These are phyloP conservation scores for Serendipita sp. DNA, from an alignment of 768 basidiomycete species.

Conservation along the genomic window DNA sequence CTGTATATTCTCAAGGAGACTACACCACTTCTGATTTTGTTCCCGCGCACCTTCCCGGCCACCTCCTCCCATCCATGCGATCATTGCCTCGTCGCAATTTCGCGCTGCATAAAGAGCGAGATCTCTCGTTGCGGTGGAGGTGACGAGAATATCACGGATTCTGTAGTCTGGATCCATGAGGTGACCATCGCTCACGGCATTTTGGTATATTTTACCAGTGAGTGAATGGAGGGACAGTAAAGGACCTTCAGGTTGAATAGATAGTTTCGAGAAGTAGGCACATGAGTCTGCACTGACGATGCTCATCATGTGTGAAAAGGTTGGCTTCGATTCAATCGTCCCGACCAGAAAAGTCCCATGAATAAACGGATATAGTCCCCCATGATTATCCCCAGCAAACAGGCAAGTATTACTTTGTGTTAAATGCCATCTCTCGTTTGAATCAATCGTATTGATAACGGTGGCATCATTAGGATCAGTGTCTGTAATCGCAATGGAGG, in stretches of 20 bases:
- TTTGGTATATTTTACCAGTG: background rate
- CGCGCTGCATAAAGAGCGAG: background rate
- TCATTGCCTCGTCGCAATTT: background rate
- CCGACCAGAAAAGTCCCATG: background rate
- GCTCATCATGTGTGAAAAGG: background rate
- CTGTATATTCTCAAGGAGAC: background rate
- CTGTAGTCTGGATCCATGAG: background rate
- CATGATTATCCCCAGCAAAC: slow-evolving; percentile 1
- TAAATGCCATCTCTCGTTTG: background rate
- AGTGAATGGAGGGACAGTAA: background rate
- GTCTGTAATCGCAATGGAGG: background rate
- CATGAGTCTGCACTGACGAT: background rate
- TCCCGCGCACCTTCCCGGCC: background rate
- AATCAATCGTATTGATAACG: background rate
- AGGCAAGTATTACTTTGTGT: slow-evolving; percentile 1
- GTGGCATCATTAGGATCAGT: background rate
- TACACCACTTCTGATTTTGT: background rate
- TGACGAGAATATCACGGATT: background rate
- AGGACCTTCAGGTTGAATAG: background rate
- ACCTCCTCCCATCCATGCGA: slow-evolving; percentile 1
- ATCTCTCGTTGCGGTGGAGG: background rate
- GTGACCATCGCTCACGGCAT: background rate
- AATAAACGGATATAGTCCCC: background rate
- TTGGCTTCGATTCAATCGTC: background rate
- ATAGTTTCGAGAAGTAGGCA: slow-evolving; percentile 4